A percentile compares a stretch with the other conserved stretches of the same genome.
Conservation (phyloP, 1,139 yeast genomes). For the Kluyveromyces marxianus region DNA sequence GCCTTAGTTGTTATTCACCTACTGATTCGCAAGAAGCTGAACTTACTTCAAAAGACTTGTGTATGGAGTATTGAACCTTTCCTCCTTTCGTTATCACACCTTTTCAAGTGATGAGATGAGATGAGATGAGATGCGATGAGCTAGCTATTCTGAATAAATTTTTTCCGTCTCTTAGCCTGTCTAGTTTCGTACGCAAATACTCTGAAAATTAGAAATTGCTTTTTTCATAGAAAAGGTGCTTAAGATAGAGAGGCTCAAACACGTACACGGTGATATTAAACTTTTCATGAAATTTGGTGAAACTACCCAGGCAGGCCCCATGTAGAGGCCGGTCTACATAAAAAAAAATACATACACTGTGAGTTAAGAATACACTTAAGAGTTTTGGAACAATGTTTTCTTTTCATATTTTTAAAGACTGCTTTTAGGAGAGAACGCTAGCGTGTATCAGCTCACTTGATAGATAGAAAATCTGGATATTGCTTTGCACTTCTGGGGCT, state of each 20-base stretch:
- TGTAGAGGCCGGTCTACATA: neutral
- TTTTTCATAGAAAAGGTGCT: neutral
- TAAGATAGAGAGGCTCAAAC: too few relatives aligned
- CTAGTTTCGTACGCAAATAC: neutral
- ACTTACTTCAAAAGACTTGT: neutral
- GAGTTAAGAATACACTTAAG: too few relatives aligned
- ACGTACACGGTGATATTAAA: neutral
- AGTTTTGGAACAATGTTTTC: too few relatives aligned
- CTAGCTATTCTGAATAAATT: constrained; percentile 3
- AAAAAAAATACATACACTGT: too few relatives aligned
- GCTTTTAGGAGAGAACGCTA: too few relatives aligned
- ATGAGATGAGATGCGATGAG: constrained; percentile 16
- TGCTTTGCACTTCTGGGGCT: too few relatives aligned
- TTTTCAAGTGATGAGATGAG: neutral
- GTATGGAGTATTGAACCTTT: too few relatives aligned
- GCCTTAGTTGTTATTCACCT: neutral
- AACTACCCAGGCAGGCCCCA: neutral
- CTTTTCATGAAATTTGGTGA: neutral
- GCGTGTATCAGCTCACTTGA: too few relatives aligned
- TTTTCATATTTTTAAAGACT: too few relatives aligned
- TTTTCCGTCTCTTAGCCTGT: neutral
- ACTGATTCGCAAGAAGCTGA: neutral
- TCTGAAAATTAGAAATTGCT: neutral
- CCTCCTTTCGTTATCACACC: neutral
- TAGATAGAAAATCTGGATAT: too few relatives aligned